Evolutionary conservation across 2,329 filamentous ascomycete genomes (phyloP).

Genomic region (Botrytis sinoallii): DNA sequence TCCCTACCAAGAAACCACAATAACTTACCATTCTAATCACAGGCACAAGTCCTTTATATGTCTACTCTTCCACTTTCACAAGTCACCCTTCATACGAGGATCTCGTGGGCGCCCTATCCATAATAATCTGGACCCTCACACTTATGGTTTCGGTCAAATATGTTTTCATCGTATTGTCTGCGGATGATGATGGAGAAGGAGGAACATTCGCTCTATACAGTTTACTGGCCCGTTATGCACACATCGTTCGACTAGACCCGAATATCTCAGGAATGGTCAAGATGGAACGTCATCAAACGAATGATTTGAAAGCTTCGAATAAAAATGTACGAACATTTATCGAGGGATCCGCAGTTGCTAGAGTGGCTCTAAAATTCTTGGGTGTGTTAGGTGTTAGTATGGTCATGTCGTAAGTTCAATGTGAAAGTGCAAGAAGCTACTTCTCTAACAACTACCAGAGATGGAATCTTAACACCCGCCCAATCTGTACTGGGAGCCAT

Average conservation of each 20-base stretch:
- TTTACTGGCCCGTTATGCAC: conserved; percentile 57
- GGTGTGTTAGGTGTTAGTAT: conserved; percentile 65
- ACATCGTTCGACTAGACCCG: conserved; percentile 59
- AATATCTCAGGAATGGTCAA: conserved; percentile 52
- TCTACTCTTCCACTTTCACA: conserved; percentile 66
- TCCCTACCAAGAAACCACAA: neutral
- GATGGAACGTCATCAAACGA: conserved; percentile 56
- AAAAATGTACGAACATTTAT: conserved; percentile 53
- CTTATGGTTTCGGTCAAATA: conserved; percentile 70
- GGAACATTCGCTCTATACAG: conserved; percentile 68
- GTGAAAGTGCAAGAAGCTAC: neutral
- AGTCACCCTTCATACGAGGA: conserved; percentile 54
- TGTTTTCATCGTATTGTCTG: conserved; percentile 60
- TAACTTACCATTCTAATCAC: neutral
- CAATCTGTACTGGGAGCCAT: conserved; percentile 69
- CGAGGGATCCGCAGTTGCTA: conserved; percentile 53
- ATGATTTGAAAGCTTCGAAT: conserved; percentile 52
- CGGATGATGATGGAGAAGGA: conserved; percentile 69
- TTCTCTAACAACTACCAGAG: conserved; percentile 31
- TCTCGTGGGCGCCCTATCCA: conserved; percentile 61
- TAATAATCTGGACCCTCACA: conserved; percentile 67
- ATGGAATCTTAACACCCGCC: conserved; percentile 66
- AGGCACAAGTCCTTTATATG: conserved; percentile 60
- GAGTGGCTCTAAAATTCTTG: conserved; percentile 55
- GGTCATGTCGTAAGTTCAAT: conserved; percentile 49